Evolutionary conservation across 208 protist genomes (phyloP).

Genomic region (Endotrypanum monterogeii): DNA sequence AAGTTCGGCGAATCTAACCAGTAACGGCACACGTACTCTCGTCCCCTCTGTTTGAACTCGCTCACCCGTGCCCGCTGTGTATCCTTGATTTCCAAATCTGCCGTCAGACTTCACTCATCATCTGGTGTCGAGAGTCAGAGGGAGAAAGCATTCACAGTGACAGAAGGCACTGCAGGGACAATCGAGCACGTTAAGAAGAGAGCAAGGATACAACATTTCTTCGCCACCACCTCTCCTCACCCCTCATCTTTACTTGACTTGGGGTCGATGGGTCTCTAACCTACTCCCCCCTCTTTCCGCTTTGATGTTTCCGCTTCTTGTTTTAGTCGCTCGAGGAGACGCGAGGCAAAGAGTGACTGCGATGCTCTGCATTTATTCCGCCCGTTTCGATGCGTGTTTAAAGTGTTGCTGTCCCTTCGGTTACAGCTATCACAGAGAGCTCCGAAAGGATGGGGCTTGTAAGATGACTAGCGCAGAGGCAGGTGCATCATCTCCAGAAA

Average conservation of each 20-base stretch:
- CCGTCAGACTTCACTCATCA: no score
- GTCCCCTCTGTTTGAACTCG: background rate
- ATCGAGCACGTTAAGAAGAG: no score
- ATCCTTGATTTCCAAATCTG: no score
- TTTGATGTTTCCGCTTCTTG: background rate
- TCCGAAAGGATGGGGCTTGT: background rate
- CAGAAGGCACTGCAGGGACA: no score
- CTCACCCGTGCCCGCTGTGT: background rate
- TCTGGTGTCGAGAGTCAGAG: no score
- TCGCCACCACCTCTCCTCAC: background rate
- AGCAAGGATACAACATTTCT: no score
- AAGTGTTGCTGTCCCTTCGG: background rate
- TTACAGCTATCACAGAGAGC: background rate
- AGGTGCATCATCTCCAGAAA: background rate
- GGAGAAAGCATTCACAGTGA: no score
- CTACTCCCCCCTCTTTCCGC: background rate
- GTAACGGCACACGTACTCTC: background rate
- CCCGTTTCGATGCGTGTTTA: background rate
- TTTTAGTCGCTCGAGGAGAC: no score
- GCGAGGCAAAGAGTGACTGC: background rate
- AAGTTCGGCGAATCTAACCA: constrained; percentile 37
- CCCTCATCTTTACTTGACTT: background rate
- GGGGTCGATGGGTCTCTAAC: background rate
- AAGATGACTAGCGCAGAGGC: background rate
- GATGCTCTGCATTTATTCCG: background rate